These are phyloP conservation scores for Pilasporangium apinafurcum DNA, from an alignment of 352 stramenopile species.

Conservation along the genomic window DNA sequence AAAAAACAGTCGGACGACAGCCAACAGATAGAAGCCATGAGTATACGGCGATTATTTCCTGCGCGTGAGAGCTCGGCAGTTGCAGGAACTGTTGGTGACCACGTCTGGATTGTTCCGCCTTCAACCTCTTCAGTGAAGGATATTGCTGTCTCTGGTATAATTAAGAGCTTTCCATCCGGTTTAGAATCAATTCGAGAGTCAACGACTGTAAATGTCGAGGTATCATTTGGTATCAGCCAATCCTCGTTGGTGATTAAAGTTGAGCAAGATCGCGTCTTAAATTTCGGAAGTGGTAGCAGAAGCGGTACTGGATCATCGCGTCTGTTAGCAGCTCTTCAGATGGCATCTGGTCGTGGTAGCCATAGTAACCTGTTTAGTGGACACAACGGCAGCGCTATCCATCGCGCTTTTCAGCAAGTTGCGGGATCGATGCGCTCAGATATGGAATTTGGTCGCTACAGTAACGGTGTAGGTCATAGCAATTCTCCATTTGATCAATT, in stretches of 20 bases:
- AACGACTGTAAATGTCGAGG: constrained; percentile 38
- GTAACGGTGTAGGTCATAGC: background rate
- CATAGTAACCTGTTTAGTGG: constrained; percentile 12
- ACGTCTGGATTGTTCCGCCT: constrained; percentile 53
- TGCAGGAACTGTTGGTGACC: constrained; percentile 48
- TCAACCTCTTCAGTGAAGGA: constrained; percentile 16
- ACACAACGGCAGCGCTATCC: constrained; percentile 3
- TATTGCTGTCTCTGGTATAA: constrained; percentile 45
- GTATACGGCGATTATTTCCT: constrained; percentile 58
- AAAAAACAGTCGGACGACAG: constrained; percentile 6
- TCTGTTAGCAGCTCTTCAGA: constrained; percentile 53
- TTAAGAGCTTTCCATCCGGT: constrained; percentile 55
- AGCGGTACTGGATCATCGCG: constrained; percentile 31
- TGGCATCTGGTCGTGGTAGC: constrained; percentile 11
- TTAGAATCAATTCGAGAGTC: constrained; percentile 39
- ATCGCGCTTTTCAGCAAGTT: constrained; percentile 38
- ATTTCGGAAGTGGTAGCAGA: constrained; percentile 31
- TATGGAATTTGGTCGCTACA: background rate
- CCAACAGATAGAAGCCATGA: constrained; percentile 60
- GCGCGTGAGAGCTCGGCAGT: constrained; percentile 49
- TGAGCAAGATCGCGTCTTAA: constrained; percentile 50
- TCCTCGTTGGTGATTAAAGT: constrained; percentile 37
- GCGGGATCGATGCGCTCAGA: constrained; percentile 19
- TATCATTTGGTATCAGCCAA: constrained; percentile 36
- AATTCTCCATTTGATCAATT: constrained; percentile 45